Percentiles rank a stretch among this genome's conserved stretches.
These are phyloP conservation scores for Naematelia encephala DNA, from an alignment of 768 basidiomycete species.

Conservation along the genomic window DNA sequence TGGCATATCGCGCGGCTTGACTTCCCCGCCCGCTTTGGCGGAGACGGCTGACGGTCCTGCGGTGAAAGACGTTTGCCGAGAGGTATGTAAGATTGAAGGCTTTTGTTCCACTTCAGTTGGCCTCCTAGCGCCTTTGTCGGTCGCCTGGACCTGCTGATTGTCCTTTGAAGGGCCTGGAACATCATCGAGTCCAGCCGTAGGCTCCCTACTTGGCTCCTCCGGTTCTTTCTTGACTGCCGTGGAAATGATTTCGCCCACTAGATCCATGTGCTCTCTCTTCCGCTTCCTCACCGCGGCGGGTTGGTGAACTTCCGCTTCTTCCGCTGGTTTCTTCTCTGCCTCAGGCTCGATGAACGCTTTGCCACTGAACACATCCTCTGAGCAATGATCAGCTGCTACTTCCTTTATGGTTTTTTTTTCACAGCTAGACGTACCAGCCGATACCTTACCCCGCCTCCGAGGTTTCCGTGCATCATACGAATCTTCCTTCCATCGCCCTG, in stretches of 20 bases:
- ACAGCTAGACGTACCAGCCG: constrained; percentile 22
- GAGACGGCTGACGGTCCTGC: constrained; percentile 9
- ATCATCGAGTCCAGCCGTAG: not conserved
- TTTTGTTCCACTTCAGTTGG: constrained; percentile 14
- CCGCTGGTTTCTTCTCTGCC: constrained; percentile 2
- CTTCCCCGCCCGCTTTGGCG: not conserved
- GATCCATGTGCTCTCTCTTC: constrained; percentile 24
- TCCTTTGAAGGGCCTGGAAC: not conserved
- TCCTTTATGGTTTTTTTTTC: not conserved
- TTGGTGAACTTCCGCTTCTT: constrained; percentile 23
- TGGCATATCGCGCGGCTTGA: constrained; percentile 3
- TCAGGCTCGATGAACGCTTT: constrained; percentile 7
- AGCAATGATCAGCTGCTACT: not conserved
- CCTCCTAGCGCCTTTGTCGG: not conserved
- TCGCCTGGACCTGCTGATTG: not conserved
- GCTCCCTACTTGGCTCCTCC: not conserved
- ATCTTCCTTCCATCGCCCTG: constrained; percentile 56
- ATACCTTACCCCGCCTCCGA: constrained; percentile 22
- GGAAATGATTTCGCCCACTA: constrained; percentile 43
- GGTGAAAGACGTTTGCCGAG: constrained; percentile 36
- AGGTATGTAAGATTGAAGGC: constrained; percentile 34
- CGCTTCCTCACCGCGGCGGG: constrained; percentile 41
- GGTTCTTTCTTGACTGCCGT: constrained; percentile 7
- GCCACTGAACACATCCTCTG: constrained; percentile 40
- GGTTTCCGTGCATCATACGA: constrained; percentile 42